These are phyloP conservation scores for Fusarium torulosum DNA, from an alignment of 2,329 filamentous ascomycete genomes.

Conservation along the genomic window DNA sequence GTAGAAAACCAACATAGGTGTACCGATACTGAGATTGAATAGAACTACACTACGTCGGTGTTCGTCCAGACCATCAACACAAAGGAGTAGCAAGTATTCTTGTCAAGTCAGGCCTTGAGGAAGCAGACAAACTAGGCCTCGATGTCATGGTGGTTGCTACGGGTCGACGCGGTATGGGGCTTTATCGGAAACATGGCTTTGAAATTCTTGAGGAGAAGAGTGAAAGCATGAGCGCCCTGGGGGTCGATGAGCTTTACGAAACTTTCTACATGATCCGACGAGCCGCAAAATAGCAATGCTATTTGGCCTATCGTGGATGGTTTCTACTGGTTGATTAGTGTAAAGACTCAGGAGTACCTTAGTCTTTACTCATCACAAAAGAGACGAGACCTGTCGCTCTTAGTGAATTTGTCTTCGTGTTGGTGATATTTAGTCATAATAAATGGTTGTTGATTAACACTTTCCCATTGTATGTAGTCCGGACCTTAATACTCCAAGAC, in stretches of 20 bases:
- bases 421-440: too few species aligned
- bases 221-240: constrained; percentile 16
- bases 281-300: neutral
- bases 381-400: too few species aligned
- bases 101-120: constrained; percentile 37
- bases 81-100: constrained; percentile 42
- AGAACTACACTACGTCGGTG: constrained; percentile 44
- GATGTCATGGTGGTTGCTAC: constrained; percentile 39
- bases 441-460: too few species aligned
- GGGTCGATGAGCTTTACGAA: constrained; percentile 22
- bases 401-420: too few species aligned
- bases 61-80: constrained; percentile 40
- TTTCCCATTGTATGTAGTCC: too few species aligned
- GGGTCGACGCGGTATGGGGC: constrained; percentile 21
- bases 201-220: constrained; percentile 21
- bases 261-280: constrained; percentile 26
- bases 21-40: neutral
- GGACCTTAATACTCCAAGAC: neutral
- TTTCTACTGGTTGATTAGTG: neutral
- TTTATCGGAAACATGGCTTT: constrained; percentile 43
- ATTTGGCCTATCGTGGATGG: neutral
- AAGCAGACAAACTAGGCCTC: constrained; percentile 32
- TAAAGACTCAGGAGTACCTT: too few species aligned
- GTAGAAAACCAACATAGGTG: fast-evolving
- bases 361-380: too few species aligned